Percentiles rank a stretch among this genome's conserved stretches.
Conservation (phyloP, 2,329 filamentous ascomycete species). For the Fusarium setosum region DNA sequence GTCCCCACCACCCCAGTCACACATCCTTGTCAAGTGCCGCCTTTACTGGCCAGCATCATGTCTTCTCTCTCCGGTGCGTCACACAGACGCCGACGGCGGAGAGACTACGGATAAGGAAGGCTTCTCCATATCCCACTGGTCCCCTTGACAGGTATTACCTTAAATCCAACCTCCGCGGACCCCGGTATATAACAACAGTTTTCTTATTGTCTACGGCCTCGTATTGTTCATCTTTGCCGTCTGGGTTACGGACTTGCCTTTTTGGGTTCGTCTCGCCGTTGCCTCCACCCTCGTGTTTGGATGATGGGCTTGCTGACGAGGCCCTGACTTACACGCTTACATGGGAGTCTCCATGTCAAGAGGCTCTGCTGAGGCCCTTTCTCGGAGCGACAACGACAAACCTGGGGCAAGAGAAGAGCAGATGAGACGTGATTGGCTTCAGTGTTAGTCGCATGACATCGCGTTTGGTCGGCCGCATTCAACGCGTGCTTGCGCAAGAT, state of each 20-base stretch:
- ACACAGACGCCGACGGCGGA: slow-evolving; percentile 11
- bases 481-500: slow-evolving; percentile 16
- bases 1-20: slow-evolving; percentile 33
- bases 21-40: slow-evolving; percentile 34
- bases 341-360: not conserved
- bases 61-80: slow-evolving; percentile 13
- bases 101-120: slow-evolving; percentile 19
- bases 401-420: not conserved
- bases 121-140: slow-evolving; percentile 15
- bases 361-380: not conserved
- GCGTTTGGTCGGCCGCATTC: slow-evolving; percentile 21
- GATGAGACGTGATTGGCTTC: not conserved
- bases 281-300: slow-evolving; percentile 21
- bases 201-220: slow-evolving; percentile 7
- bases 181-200: slow-evolving; percentile 12
- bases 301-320: slow-evolving; percentile 31
- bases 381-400: not conserved
- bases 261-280: slow-evolving; percentile 6
- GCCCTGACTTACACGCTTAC: slow-evolving; percentile 24
- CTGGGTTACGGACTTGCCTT: slow-evolving; percentile 4
- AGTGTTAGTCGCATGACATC: slow-evolving; percentile 6
- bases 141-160: not conserved
- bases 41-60: slow-evolving; percentile 15
- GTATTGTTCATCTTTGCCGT: slow-evolving; percentile 1
- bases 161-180: slow-evolving; percentile 1